Percentiles rank a stretch among this genome's conserved stretches.
These are phyloP conservation scores for Amanita pallidorosea DNA, from an alignment of 768 basidiomycete genomes.

Conservation along the genomic window DNA sequence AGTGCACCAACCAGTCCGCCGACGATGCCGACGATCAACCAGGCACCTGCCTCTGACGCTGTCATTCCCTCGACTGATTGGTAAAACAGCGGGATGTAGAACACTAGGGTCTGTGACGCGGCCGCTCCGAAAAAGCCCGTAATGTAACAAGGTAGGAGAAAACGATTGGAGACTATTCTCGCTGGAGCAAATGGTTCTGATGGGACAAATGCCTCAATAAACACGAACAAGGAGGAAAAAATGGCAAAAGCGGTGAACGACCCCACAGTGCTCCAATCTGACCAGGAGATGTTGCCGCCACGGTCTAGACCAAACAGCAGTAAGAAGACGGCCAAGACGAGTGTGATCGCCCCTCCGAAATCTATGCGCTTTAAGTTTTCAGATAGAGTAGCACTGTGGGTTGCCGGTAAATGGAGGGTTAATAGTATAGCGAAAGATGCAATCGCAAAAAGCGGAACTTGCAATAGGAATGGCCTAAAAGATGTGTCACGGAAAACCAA, in stretches of 20 bases:
- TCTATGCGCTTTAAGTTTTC: slow-evolving; percentile 52
- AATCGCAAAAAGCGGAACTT: slow-evolving; percentile 45
- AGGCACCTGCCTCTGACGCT: slow-evolving; percentile 39
- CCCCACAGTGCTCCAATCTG: slow-evolving; percentile 23
- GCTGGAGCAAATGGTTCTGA: slow-evolving; percentile 49
- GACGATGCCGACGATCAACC: slow-evolving; percentile 39
- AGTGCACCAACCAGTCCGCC: slow-evolving; percentile 39
- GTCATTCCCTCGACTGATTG: slow-evolving; percentile 43
- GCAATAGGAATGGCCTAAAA: slow-evolving; percentile 44
- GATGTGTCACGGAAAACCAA: not conserved
- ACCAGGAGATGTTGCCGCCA: slow-evolving; percentile 41
- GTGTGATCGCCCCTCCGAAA: slow-evolving; percentile 45
- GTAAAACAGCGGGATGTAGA: slow-evolving; percentile 44
- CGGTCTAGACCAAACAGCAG: slow-evolving; percentile 49
- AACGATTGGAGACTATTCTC: slow-evolving; percentile 37
- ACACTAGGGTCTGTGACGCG: slow-evolving; percentile 32
- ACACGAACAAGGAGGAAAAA: slow-evolving; percentile 26
- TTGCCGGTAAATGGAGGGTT: slow-evolving; percentile 41
- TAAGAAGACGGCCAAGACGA: slow-evolving; percentile 42
- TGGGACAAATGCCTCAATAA: slow-evolving; percentile 38
- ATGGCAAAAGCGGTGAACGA: slow-evolving; percentile 23
- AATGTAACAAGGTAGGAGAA: slow-evolving; percentile 42
- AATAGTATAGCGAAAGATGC: slow-evolving; percentile 43
- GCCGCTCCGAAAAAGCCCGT: slow-evolving; percentile 48
- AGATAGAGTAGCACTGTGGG: slow-evolving; percentile 13